Evolutionary conservation across 495 filamentous ascomycete genomes (phyloP), one percentile per base, ranked within the genome.

Genomic region (Penicillium bovifimosum): DNA sequence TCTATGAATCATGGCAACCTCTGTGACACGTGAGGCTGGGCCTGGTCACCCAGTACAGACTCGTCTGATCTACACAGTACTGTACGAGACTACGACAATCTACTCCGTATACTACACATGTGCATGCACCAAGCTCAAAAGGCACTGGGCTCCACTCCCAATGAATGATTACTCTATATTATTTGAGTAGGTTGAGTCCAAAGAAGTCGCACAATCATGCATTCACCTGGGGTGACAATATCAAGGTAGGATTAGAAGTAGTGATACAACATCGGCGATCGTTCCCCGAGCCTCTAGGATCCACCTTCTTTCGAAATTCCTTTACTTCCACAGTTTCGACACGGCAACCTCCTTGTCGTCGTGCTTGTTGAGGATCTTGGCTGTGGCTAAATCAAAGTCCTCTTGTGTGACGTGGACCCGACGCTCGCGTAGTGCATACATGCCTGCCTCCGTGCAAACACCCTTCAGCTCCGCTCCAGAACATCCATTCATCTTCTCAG

Each of bases 401-500:
- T 99, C 93, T 70, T 99, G 93, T 29, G 93, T 98, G 52, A 99
- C 93, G 66, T 99, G 93, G 49, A 97, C 93, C 56, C 93, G 83
- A 65, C 93, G 77, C 73, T 99, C 93, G 53, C 93, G 84, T 47
- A 99, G 78, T 10, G 93, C 93, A 65, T 90, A 99, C 93, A 99
- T 99, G 56, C 91, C 91, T 3, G 91, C 90, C 68, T 96, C 91
- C 9, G 91, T 96, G 68, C 91, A 96, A 35, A 96, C 91, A 64
- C 91, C 91, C 80, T 96, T 96, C 52, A 99, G 72, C 73, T 99
- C 93, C 35, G 93, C 93, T 24, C 93, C 93, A 11, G 90, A 95
- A 70, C 95, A 97, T 50, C 93, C 93, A 64, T 96, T 96, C 93
- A 99, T 99, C 78, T 96, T 96, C 79, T 97, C 93, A 17, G 93